These are phyloP conservation scores for Taiwanofungus camphoratus DNA, from an alignment of 1,284 basidiomycete genomes.

Conservation along the genomic window DNA sequence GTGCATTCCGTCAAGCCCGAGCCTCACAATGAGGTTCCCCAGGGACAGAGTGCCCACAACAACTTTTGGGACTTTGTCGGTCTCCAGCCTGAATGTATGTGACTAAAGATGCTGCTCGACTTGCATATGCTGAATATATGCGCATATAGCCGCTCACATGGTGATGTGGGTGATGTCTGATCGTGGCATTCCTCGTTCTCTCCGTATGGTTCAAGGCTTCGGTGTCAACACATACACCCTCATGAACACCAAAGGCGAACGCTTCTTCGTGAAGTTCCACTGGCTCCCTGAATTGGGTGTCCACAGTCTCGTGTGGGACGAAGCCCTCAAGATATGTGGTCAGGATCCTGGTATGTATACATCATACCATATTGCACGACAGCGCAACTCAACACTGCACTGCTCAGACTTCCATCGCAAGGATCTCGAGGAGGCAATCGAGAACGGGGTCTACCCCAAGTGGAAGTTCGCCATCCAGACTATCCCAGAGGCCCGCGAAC, in stretches of 20 bases:
- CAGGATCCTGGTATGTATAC: constrained; percentile 60
- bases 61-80: constrained; percentile 82
- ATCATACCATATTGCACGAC: constrained; percentile 3
- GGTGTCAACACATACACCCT: constrained; percentile 81
- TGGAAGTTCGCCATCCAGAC: constrained; percentile 79
- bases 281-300: constrained; percentile 77
- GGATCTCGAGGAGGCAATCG: constrained; percentile 75
- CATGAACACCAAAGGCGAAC: constrained; percentile 57
- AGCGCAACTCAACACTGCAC: no score
- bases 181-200: constrained; percentile 74
- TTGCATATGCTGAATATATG: constrained; percentile 1
- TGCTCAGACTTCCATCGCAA: constrained; percentile 77
- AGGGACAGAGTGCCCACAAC: constrained; percentile 67
- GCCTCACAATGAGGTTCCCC: constrained; percentile 69
- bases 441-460: constrained; percentile 58
- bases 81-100: constrained; percentile 54
- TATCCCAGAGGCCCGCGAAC: constrained; percentile 60
- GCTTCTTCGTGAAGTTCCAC: constrained; percentile 83
- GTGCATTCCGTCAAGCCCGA: constrained; percentile 79
- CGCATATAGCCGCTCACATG: constrained; percentile 62
- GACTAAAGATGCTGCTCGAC: not conserved
- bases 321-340: constrained; percentile 76
- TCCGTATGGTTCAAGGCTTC: constrained; percentile 84
- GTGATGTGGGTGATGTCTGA: constrained; percentile 83
- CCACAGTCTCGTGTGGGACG: constrained; percentile 83